These are phyloP conservation scores for Sungouiella thailandica DNA, from an alignment of 805 yeast genomes.

Conservation along the genomic window DNA sequence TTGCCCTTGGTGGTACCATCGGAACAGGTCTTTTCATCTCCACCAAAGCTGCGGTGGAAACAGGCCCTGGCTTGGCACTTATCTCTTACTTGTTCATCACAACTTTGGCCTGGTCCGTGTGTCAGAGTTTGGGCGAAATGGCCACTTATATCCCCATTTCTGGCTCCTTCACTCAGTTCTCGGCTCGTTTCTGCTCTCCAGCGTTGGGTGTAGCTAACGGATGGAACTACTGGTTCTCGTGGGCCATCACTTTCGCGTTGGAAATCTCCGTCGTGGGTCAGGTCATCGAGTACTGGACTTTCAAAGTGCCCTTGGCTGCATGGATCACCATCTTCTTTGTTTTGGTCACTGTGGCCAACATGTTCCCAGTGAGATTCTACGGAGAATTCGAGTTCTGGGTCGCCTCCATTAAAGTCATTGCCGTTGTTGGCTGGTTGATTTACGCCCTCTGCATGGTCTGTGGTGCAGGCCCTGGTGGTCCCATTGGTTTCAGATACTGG, in stretches of 20 bases:
- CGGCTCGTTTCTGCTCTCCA: slow-evolving; percentile 62
- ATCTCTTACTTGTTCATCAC: slow-evolving; percentile 66
- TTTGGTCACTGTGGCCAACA: slow-evolving; percentile 46
- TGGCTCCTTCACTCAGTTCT: slow-evolving; percentile 65
- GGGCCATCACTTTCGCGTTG: slow-evolving; percentile 73
- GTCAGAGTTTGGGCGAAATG: slow-evolving; percentile 77
- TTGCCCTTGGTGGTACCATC: slow-evolving; percentile 75
- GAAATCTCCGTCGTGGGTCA: slow-evolving; percentile 72
- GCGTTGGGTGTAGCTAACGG: slow-evolving; percentile 70
- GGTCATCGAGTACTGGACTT: slow-evolving; percentile 32
- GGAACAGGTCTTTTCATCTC: slow-evolving; percentile 77
- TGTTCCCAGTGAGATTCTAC: slow-evolving; percentile 63
- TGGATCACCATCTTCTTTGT: slow-evolving; percentile 70
- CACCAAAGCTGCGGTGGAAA: slow-evolving; percentile 50
- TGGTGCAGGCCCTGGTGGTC: slow-evolving; percentile 67
- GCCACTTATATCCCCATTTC: slow-evolving; percentile 71
- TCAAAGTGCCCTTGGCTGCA: slow-evolving; percentile 62
- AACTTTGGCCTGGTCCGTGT: slow-evolving; percentile 57
- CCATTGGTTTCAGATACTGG: slow-evolving; percentile 79
- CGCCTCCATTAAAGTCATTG: slow-evolving; percentile 60
- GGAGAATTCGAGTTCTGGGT: slow-evolving; percentile 80
- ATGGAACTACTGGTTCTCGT: slow-evolving; percentile 72
- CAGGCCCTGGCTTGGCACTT: slow-evolving; percentile 68
- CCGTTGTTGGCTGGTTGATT: slow-evolving; percentile 63
- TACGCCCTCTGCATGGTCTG: slow-evolving; percentile 68